phyloP scores from a whole-genome alignment of 352 stramenopile genomes.

The Aphanomyces invadans region DNA sequence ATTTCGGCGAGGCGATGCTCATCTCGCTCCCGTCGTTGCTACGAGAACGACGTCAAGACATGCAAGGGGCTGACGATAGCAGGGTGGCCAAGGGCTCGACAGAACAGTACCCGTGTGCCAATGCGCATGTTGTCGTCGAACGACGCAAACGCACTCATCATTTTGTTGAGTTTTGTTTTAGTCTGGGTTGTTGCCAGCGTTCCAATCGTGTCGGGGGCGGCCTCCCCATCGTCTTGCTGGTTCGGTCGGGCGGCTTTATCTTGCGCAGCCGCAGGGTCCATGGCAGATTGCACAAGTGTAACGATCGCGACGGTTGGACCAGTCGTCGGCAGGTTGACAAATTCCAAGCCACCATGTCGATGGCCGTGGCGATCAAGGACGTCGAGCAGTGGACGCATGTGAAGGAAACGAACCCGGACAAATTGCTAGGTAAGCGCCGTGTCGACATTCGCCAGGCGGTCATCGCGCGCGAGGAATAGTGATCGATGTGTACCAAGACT shows the following conservation, averaged over 20 bases:
- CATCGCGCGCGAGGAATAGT: background rate
- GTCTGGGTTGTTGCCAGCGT: constrained; percentile 43
- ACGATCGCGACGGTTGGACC: background rate
- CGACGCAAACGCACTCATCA: constrained; percentile 77
- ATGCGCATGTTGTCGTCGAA: constrained; percentile 85
- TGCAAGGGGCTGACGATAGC: background rate
- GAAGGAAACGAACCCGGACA: constrained; percentile 14
- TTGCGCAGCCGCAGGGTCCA: background rate
- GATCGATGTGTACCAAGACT: constrained; percentile 23
- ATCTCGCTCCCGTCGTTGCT: constrained; percentile 89
- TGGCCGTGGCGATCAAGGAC: constrained; percentile 19
- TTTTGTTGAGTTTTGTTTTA: constrained; percentile 71
- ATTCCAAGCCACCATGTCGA: background rate
- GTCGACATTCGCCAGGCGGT: background rate
- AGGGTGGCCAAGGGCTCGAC: background rate
- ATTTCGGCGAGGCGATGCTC: constrained; percentile 90
- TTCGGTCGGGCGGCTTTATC: background rate
- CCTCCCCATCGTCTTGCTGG: background rate
- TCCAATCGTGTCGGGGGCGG: background rate
- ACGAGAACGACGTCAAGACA: background rate
- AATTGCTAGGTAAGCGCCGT: constrained; percentile 13
- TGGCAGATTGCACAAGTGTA: no score
- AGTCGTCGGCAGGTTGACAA: background rate
- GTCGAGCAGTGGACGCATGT: constrained; percentile 24
- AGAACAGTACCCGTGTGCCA: constrained; percentile 46